Evolutionary conservation across 2,329 filamentous ascomycete genomes (phyloP), one percentile per base, ranked within the genome.

Genomic region (Trichoderma endophyticum): DNA sequence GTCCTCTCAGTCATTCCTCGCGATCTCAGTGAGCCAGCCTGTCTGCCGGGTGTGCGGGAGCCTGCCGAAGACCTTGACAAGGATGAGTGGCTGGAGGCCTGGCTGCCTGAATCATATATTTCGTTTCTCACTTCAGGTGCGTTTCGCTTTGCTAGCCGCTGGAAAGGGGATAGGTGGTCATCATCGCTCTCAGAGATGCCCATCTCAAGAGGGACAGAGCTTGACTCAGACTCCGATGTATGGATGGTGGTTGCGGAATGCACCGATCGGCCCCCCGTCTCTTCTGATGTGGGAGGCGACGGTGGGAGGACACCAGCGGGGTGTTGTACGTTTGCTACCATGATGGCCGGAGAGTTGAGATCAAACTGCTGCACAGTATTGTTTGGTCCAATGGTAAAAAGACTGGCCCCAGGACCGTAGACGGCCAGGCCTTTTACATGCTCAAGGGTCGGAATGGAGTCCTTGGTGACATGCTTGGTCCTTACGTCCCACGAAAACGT

Each of bases 401-500:
- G 87, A 7, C 89, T 93, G n/a, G 95, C 95, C 7, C 92, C 94
- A 1, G 95, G 92, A 1, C 95, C 96, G 80, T 96, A 97, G 73
- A 95, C 92, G 59, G 95, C 92, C 57, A 99, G 87, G 18, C 93
- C 95, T 74, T 89, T 89, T 72, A 98, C 89, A 75, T 92, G 90
- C 48, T 96, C 91, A 7, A 95, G 86, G 1, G 94, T 98, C 6
- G 95, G 94, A 71, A 98, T 93, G 72, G 89, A 88, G 78, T 98
- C 95, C 81, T 91, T 97, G 3, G 94, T 95, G 76, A 99, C 94
- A 79, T 97, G 92, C 80, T 98, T 98, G n/a, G 96, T 99, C 74
- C 95, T 89, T 59, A 99, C 96, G 85, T 99, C 96, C 95, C 96
- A 99, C 72, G 94, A 92, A 77, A 93, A 91, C 48, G 95, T 97